Conservation (phyloP, 2,329 filamentous ascomycete genomes). For the Claviceps cyperi region DNA sequence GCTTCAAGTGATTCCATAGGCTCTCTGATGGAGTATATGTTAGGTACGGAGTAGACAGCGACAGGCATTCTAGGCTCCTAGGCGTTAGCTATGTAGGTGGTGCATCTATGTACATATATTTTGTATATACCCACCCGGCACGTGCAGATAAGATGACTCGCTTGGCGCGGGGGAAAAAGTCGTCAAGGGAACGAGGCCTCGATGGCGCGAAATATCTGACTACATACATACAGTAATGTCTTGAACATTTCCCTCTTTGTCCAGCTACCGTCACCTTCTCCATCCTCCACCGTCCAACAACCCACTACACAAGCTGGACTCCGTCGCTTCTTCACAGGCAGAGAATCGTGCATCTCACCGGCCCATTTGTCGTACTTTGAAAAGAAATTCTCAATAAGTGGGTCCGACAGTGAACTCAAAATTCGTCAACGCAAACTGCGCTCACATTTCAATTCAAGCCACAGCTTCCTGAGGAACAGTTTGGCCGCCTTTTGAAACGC, state of each 20-base stretch:
- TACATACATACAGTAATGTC: too few species aligned
- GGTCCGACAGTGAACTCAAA: not conserved
- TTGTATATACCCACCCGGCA: not conserved
- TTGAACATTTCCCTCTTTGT: not conserved
- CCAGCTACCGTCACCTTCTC: not conserved
- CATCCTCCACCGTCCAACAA: not conserved
- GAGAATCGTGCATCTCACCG: not conserved
- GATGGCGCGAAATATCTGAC: too few species aligned
- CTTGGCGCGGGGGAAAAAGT: not conserved
- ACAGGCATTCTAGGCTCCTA: too few species aligned
- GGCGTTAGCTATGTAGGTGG: too few species aligned
- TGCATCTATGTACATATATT: too few species aligned
- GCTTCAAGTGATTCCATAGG: not conserved
- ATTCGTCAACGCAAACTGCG: not conserved
- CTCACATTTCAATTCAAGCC: not conserved
- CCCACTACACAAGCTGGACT: not conserved
- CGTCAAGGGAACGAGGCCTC: too few species aligned
- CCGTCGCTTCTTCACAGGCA: not conserved
- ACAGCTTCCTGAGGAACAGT: not conserved
- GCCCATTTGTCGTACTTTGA: not conserved
- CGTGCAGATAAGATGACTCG: conserved; percentile 2
- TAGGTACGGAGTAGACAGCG: too few species aligned
- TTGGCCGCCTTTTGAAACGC: not conserved
- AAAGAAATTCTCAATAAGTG: not conserved
- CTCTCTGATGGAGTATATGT: not conserved